Percentiles rank a stretch among this genome's conserved stretches.
Conservation (phyloP, 345 rosid genomes). For the Lenwebbia sp. region DNA sequence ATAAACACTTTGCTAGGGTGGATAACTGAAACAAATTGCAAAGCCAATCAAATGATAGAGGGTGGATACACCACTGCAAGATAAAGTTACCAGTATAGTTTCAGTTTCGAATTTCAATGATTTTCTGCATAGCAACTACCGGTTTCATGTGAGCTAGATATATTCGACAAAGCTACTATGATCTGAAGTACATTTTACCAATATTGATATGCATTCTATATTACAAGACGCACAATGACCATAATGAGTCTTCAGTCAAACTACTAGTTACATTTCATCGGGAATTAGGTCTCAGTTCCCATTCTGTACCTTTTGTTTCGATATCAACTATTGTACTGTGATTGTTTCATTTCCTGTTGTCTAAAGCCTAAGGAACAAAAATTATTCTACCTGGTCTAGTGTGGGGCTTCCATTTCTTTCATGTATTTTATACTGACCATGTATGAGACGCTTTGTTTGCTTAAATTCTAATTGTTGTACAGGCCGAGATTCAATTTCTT, state of each 20-base stretch:
- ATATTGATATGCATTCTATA: background rate
- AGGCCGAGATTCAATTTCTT: background rate
- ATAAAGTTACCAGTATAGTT: background rate
- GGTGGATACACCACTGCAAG: background rate
- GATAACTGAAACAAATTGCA: background rate
- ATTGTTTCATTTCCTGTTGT: background rate
- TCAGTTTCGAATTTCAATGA: background rate
- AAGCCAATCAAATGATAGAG: background rate
- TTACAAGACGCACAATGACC: accelerated
- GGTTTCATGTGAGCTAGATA: background rate
- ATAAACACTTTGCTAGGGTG: background rate
- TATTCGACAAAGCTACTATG: background rate
- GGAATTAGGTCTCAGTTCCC: background rate
- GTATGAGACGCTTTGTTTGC: background rate
- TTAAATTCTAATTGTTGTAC: background rate
- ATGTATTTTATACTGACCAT: background rate
- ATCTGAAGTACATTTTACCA: background rate
- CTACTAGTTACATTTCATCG: accelerated
- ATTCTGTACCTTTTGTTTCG: background rate
- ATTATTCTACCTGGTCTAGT: background rate
- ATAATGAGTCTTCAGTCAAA: background rate
- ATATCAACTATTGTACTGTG: accelerated
- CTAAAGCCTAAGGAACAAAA: background rate
- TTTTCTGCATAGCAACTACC: background rate
- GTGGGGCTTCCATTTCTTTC: background rate